Evolutionary conservation across 768 basidiomycete species (phyloP), one percentile per base, ranked within the genome.

Genomic region (Rhizopogon vinicolor): DNA sequence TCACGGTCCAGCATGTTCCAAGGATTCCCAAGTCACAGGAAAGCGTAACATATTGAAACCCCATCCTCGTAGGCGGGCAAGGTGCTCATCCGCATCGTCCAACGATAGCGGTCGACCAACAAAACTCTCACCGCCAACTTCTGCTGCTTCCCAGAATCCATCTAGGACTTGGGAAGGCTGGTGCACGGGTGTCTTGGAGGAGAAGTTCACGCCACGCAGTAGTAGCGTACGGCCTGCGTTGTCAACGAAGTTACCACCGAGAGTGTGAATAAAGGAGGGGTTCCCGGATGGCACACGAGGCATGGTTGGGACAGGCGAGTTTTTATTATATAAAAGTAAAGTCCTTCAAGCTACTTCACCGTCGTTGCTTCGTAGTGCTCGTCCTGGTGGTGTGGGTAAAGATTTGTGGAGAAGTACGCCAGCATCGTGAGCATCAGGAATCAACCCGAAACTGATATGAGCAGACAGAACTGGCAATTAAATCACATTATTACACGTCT

Each of bases 1-100:
- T 84, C 69, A 97, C 93, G 97, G 97, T 68, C 94, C 96, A 55
- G 80, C 85, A 68, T 93, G 93, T 70, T 98, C 97, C 14, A 99
- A 71, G 0, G 91, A 80, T 66, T 99, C 97, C 97, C 97, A 99
- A 1, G 91, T 86, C n/a, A 98, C 79, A 8, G 91, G 80, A 71
- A 86, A 85, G 41, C 87, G 75, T 16, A 98, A 72, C 65, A 88
- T 75, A 63, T 93, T 97, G 73, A 93, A 98, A 0, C 97, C 97
- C 96, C 95, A 99, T 0, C 88, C 89, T 57, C 80, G 78, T 29
- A 99, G 73, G n/a, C 97, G 78, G 3, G 84, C 78, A 0, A 99
- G 76, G 62, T 98, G 95, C 14, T 87, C 78, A 72, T 98, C 87
- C 5, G 91, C 91, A 63, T 94, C 90, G 29, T 95, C 91, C 44